phyloP scores from a whole-genome alignment of 2,329 filamentous ascomycete genomes.

The Colletotrichum brevisporum region DNA sequence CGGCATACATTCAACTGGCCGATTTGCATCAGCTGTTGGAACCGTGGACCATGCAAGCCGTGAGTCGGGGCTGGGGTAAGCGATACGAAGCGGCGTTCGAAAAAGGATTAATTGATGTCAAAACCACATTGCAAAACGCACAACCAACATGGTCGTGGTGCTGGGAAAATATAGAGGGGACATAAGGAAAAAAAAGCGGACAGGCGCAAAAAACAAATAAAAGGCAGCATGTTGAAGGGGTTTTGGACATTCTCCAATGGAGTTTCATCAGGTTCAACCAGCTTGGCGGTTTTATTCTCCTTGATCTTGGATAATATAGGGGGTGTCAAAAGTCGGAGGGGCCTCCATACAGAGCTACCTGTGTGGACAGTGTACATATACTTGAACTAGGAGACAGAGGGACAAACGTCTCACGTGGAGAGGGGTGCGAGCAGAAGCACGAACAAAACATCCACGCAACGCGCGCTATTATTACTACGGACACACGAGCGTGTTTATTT shows the following conservation, averaged over 20 bases:
- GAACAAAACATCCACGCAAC: neutral
- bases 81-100: too few species aligned
- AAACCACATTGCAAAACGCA: too few species aligned
- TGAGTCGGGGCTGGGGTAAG: too few species aligned
- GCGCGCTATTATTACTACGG: neutral
- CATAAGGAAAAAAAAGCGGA: neutral
- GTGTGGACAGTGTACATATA: too few species aligned
- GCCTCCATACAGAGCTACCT: too few species aligned
- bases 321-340: too few species aligned
- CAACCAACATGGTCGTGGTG: too few species aligned
- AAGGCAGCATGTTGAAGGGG: constrained; percentile 1
- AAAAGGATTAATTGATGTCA: too few species aligned
- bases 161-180: too few species aligned
- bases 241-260: constrained; percentile 9
- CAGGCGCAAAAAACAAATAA: neutral
- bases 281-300: neutral
- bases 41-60: too few species aligned
- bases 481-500: neutral
- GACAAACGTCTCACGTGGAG: neutral
- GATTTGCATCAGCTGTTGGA: neutral
- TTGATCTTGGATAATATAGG: too few species aligned
- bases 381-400: neutral
- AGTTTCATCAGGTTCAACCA: neutral
- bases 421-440: neutral
- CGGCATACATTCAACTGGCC: constrained; percentile 3